These are phyloP conservation scores for Geotrichum armillariae DNA, from an alignment of 1,139 yeast species.

Conservation along the genomic window DNA sequence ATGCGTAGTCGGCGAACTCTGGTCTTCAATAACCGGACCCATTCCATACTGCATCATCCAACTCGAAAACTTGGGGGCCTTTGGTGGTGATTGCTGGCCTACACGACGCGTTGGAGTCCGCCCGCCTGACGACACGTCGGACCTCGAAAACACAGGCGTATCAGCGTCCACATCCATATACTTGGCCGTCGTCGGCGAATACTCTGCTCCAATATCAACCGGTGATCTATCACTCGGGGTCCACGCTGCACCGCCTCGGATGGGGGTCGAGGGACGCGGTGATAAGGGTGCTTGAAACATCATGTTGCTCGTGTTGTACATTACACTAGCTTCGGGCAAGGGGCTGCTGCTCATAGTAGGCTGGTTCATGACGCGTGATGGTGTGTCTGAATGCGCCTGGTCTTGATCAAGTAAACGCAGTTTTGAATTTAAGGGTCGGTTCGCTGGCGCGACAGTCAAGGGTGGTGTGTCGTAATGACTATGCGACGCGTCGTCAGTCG, in stretches of 20 bases:
- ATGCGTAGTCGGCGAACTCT: conserved; percentile 11
- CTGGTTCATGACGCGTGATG: not conserved
- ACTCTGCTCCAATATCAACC: not conserved
- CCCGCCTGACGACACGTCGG: not conserved
- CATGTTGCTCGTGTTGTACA: not conserved
- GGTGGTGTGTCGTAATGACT: conserved; percentile 10
- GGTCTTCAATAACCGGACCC: conserved; percentile 10
- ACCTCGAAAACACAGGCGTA: conserved; percentile 5
- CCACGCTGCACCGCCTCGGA: not conserved
- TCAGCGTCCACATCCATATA: conserved; percentile 13
- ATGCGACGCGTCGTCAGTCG: conserved; percentile 5
- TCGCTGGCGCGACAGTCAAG: conserved; percentile 1
- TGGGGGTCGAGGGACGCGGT: conserved; percentile 9
- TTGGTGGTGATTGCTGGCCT: not conserved
- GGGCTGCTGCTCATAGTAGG: conserved; percentile 1
- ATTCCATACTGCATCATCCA: conserved; percentile 2
- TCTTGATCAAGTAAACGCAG: not conserved
- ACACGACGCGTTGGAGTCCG: not conserved
- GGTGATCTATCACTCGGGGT: not conserved
- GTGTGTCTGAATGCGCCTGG: not conserved
- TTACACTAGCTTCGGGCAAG: not conserved
- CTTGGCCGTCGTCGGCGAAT: conserved; percentile 14
- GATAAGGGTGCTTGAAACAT: conserved; percentile 6
- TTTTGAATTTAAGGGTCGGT: not conserved
- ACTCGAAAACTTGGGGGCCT: conserved; percentile 4